A percentile compares a stretch with the other conserved stretches of the same genome.
phyloP scores from a whole-genome alignment of 2,329 filamentous ascomycete species.

The Colletotrichum zoysiae region DNA sequence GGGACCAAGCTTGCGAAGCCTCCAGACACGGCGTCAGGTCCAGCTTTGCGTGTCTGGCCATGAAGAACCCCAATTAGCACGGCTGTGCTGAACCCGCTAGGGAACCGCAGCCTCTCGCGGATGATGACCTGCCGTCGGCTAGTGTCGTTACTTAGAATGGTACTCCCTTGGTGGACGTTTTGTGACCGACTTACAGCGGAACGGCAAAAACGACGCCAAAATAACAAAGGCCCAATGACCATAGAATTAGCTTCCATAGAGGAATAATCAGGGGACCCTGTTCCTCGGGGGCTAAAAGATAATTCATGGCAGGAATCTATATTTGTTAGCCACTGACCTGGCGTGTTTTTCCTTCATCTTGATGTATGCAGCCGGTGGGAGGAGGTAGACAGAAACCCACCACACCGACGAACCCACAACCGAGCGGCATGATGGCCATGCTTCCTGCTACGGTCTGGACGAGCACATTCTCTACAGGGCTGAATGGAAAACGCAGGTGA shows the following conservation, averaged over 20 bases:
- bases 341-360: background rate
- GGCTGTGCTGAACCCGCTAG: conserved; percentile 94
- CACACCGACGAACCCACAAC: conserved; percentile 95
- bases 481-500: conserved; percentile 84
- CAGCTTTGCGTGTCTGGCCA: conserved; percentile 60
- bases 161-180: background rate
- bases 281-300: conserved; percentile 81
- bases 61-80: conserved; percentile 93
- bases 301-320: conserved; percentile 88
- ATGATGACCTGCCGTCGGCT: conserved; percentile 91
- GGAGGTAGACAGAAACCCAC: conserved; percentile 52
- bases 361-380: conserved; percentile 18
- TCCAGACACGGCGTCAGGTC: conserved; percentile 50
- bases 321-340: background rate
- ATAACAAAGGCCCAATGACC: conserved; percentile 93
- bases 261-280: conserved; percentile 80
- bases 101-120: conserved; percentile 91
- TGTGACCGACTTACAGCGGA: conserved; percentile 69
- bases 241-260: conserved; percentile 84
- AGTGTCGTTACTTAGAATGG: conserved; percentile 1
- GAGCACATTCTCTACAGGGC: conserved; percentile 94
- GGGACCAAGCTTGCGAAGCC: conserved; percentile 59
- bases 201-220: conserved; percentile 98
- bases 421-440: conserved; percentile 96
- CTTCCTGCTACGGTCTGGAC: conserved; percentile 96